Evolutionary conservation across 2,329 filamentous ascomycete genomes (phyloP).

Genomic region (Chrysoporthe cubensis): DNA sequence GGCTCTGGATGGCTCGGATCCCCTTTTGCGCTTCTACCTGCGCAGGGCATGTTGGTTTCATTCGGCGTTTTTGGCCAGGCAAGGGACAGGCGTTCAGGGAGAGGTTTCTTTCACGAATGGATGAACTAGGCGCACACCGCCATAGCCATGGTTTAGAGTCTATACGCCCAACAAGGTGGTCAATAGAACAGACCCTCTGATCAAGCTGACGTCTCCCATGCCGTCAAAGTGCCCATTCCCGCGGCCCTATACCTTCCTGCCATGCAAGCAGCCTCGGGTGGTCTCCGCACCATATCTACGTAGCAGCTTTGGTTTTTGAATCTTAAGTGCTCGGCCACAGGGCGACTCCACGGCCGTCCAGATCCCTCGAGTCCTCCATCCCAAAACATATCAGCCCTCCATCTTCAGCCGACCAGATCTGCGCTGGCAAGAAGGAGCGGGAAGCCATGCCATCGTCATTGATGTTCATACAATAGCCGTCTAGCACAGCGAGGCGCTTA

Average conservation of each 20-base stretch:
- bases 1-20: not conserved
- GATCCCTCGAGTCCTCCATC: not conserved
- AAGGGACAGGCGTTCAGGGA: not conserved
- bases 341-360: not conserved
- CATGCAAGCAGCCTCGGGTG: not conserved
- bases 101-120: not conserved
- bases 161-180: not conserved
- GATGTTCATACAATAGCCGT: not conserved
- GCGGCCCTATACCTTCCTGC: not conserved
- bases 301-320: not conserved
- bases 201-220: not conserved
- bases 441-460: not conserved
- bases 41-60: not conserved
- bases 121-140: not conserved
- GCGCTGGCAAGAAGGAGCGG: not conserved
- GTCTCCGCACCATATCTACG: not conserved
- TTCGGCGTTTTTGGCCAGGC: not conserved
- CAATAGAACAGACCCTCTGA: not conserved
- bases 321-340: not conserved
- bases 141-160: not conserved
- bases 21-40: not conserved
- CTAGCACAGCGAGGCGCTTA: conserved; percentile 29
- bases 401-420: not conserved
- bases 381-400: not conserved
- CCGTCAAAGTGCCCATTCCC: not conserved